Conservation (phyloP, 176 grass and related monocot species). For the Ananas comosus region DNA sequence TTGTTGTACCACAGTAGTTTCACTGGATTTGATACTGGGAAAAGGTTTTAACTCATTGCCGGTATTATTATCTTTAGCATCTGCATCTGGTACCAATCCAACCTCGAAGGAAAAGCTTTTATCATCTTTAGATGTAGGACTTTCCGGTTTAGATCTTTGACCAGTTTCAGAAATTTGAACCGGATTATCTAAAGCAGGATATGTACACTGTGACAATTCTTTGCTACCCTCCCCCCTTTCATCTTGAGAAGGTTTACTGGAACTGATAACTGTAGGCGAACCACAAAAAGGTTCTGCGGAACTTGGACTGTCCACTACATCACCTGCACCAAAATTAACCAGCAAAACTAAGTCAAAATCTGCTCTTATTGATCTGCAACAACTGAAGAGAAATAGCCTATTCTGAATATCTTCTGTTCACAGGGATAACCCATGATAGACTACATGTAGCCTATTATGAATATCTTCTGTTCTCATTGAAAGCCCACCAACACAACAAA, state of each 20-base stretch:
- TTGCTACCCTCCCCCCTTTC: conserved; percentile 33
- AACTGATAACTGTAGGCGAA: conserved; percentile 69
- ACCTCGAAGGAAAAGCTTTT: conserved; percentile 84
- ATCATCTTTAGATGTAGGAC: conserved; percentile 47
- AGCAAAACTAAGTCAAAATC: conserved; percentile 9
- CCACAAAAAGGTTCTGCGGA: conserved; percentile 44
- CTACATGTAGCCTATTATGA: neutral
- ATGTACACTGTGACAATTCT: conserved; percentile 5
- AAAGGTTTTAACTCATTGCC: conserved; percentile 49
- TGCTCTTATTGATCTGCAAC: neutral
- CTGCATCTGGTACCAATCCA: conserved; percentile 32
- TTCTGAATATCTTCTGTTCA: neutral
- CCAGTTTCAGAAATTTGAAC: conserved; percentile 22
- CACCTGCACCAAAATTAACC: conserved; percentile 7
- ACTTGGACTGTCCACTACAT: conserved; percentile 13
- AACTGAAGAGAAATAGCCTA: neutral
- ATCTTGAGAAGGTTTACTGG: conserved; percentile 21
- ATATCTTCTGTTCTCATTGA: neutral
- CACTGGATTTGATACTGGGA: conserved; percentile 23
- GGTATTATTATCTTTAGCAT: conserved; percentile 36
- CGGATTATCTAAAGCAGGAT: conserved; percentile 11
- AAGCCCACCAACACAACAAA: neutral
- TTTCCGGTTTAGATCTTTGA: conserved; percentile 27
- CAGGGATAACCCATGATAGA: neutral
- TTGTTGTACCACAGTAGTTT: conserved; percentile 43